Evolutionary conservation across 1,284 basidiomycete genomes (phyloP).

Genomic region (Butyriboletus regius): DNA sequence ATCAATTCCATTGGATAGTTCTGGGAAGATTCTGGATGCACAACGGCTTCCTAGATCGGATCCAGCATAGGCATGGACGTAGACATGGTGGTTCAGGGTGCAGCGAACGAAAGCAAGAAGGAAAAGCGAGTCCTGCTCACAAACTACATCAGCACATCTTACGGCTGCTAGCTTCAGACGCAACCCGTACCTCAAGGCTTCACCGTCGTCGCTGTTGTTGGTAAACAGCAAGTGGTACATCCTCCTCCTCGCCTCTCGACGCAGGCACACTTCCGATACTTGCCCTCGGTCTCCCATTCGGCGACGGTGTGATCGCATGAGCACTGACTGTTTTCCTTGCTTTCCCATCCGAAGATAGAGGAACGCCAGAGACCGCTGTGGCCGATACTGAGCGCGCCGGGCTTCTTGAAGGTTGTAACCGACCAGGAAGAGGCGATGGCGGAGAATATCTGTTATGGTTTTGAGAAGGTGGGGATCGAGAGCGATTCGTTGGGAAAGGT

Average conservation of each 20-base stretch:
- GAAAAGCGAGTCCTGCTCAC: conserved; percentile 7
- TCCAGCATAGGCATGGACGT: conserved; percentile 6
- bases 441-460: conserved; percentile 37
- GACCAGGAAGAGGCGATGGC: conserved; percentile 17
- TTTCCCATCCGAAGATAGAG: conserved; percentile 47
- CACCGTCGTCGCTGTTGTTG: conserved; percentile 62
- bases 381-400: conserved; percentile 63
- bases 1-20: conserved; percentile 18
- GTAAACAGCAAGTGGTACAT: conserved; percentile 67
- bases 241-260: conserved; percentile 56
- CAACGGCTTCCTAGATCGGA: conserved; percentile 22
- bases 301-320: conserved; percentile 44
- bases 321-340: conserved; percentile 59
- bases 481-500: conserved; percentile 16
- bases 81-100: conserved; percentile 6
- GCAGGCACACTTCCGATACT: conserved; percentile 30
- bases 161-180: background rate
- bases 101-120: conserved; percentile 1
- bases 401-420: conserved; percentile 33
- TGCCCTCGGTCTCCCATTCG: conserved; percentile 39
- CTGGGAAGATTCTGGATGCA: conserved; percentile 25
- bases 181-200: conserved; percentile 19
- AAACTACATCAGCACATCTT: conserved; percentile 8
- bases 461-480: conserved; percentile 37
- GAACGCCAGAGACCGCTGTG: conserved; percentile 43